Evolutionary conservation across 2,329 filamentous ascomycete genomes (phyloP).

Genomic region (Phoma sp.): DNA sequence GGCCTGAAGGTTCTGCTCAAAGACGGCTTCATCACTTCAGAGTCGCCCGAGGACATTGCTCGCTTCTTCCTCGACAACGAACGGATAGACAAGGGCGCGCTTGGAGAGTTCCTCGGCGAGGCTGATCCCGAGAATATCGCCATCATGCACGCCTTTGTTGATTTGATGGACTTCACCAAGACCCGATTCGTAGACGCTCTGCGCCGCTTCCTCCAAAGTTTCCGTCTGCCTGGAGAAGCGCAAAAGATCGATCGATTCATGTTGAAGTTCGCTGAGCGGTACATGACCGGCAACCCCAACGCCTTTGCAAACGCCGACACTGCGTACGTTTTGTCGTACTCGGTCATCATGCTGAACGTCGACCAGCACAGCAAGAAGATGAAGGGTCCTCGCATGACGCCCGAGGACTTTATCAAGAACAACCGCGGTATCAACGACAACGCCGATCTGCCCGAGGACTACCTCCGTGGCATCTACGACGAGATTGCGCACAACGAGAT

Average conservation of each 20-base stretch:
- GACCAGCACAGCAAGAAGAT: constrained; percentile 93
- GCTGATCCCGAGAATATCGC: constrained; percentile 92
- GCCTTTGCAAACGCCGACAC: constrained; percentile 98
- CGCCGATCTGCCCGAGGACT: constrained; percentile 90
- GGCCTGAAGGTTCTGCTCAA: constrained; percentile 84
- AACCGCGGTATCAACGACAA: constrained; percentile 98
- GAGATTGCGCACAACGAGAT: constrained; percentile 94
- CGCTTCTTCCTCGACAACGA: constrained; percentile 82
- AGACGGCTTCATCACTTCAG: constrained; percentile 85
- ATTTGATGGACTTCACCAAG: constrained; percentile 90
- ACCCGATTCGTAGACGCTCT: constrained; percentile 92
- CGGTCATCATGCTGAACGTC: constrained; percentile 94
- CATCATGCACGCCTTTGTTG: constrained; percentile 98
- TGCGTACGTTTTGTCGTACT: constrained; percentile 94
- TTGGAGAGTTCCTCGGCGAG: constrained; percentile 94
- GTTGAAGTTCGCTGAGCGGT: constrained; percentile 97
- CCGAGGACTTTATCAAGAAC: constrained; percentile 98
- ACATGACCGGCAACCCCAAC: constrained; percentile 92
- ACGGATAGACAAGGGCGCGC: constrained; percentile 84
- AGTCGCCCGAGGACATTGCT: constrained; percentile 81
- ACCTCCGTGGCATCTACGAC: constrained; percentile 86
- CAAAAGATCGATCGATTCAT: constrained; percentile 99
- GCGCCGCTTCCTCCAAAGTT: constrained; percentile 89
- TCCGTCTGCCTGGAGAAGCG: constrained; percentile 91
- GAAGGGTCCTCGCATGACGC: constrained; percentile 82